A percentile compares a stretch with the other conserved stretches of the same genome.
Evolutionary conservation across 495 filamentous ascomycete species (phyloP).

Genomic region (Tuber microsphaerosporum): DNA sequence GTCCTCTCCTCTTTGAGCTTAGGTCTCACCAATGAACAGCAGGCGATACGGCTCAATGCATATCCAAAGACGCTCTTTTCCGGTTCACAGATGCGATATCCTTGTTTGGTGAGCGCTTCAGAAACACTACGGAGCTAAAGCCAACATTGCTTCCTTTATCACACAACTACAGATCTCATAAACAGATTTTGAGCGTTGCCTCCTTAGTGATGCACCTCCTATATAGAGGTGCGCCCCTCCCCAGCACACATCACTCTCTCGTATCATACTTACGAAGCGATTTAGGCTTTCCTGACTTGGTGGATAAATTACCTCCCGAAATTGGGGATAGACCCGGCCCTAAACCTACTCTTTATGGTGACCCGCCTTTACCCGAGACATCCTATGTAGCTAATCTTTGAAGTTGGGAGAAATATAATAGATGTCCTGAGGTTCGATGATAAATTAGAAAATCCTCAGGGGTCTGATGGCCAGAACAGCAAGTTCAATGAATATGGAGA

Average conservation of each 20-base stretch:
- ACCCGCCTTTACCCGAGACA: no score
- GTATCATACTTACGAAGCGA: not conserved
- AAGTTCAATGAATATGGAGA: no score
- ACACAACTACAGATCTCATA: constrained; percentile 47
- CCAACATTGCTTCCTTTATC: constrained; percentile 41
- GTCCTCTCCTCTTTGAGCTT: no score
- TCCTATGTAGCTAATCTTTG: constrained; percentile 6
- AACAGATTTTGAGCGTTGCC: constrained; percentile 46
- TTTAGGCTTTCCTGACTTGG: constrained; percentile 43
- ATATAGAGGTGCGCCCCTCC: constrained; percentile 12
- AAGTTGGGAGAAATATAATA: not conserved
- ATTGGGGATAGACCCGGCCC: constrained; percentile 43
- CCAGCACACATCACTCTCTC: not conserved
- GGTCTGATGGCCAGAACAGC: constrained; percentile 31
- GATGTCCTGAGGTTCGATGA: constrained; percentile 9
- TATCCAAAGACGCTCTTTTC: no score
- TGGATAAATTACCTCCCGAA: constrained; percentile 47
- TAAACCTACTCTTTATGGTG: constrained; percentile 44
- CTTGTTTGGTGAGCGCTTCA: no score
- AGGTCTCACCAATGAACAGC: no score
- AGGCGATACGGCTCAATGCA: no score
- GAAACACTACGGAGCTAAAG: constrained; percentile 4
- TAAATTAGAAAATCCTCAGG: constrained; percentile 36
- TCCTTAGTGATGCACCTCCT: constrained; percentile 35
- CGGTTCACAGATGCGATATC: no score